Percentiles rank a stretch among this genome's conserved stretches.
Conservation (phyloP, 2,329 filamentous ascomycete species). For the Xenoacremonium recifei region DNA sequence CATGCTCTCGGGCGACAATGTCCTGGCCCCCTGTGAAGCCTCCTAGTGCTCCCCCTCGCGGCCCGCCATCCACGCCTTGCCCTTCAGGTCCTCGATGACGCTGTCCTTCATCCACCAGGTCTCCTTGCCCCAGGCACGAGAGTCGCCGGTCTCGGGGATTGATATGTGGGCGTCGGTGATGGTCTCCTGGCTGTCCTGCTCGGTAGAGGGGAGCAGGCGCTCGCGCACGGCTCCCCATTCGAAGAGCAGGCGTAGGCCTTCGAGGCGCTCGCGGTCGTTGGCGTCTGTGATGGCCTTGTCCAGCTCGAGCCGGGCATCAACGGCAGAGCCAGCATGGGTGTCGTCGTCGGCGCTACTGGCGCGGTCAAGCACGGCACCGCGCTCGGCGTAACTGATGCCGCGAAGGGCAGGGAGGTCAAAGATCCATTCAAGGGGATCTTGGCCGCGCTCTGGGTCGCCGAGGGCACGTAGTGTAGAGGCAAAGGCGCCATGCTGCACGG, state of each 20-base stretch:
- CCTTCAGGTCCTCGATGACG: slow-evolving; percentile 54
- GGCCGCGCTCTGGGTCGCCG: slow-evolving; percentile 41
- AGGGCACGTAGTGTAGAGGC: slow-evolving; percentile 72
- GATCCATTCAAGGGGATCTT: slow-evolving; percentile 68
- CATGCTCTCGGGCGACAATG: not conserved
- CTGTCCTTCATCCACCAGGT: slow-evolving; percentile 57
- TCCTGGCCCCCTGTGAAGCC: too few species aligned
- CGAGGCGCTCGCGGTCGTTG: slow-evolving; percentile 40
- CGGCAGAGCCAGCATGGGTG: slow-evolving; percentile 47
- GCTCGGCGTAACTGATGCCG: slow-evolving; percentile 63
- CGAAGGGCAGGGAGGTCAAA: slow-evolving; percentile 60
- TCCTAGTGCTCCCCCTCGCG: slow-evolving; percentile 31
- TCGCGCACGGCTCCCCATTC: slow-evolving; percentile 53
- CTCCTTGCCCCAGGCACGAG: slow-evolving; percentile 15
- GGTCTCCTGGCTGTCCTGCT: slow-evolving; percentile 35
- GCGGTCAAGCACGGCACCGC: slow-evolving; percentile 57
- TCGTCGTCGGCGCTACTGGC: slow-evolving; percentile 49
- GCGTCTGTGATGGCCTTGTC: slow-evolving; percentile 45
- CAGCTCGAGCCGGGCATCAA: slow-evolving; percentile 73
- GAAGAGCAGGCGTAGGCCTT: slow-evolving; percentile 53
- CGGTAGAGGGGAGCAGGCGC: slow-evolving; percentile 25
- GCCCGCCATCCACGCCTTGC: slow-evolving; percentile 51
- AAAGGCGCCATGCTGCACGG: slow-evolving; percentile 68
- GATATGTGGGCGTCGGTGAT: slow-evolving; percentile 27
- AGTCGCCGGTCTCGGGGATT: slow-evolving; percentile 21